Percentiles rank a stretch among this genome's conserved stretches.
phyloP scores from a whole-genome alignment of 805 yeast species.

The Myxozyma melibiosi region DNA sequence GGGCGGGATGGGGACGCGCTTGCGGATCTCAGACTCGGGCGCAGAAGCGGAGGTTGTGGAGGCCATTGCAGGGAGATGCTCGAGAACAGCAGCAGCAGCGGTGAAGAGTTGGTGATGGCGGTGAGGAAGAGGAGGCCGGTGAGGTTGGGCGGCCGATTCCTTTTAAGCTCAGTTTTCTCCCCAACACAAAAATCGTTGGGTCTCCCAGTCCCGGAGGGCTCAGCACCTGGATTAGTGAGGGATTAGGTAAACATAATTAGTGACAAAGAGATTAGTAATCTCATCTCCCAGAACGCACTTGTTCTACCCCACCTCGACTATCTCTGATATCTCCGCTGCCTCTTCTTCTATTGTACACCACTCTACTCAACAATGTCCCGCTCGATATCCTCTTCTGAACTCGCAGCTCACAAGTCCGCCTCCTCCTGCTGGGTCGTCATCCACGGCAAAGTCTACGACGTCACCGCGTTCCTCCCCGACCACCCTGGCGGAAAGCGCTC shows the following conservation, averaged over 20 bases:
- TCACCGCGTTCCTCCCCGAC: constrained; percentile 39
- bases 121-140: too few species aligned
- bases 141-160: too few species aligned
- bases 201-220: too few species aligned
- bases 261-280: too few species aligned
- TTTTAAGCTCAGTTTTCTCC: too few species aligned
- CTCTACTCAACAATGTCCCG: too few species aligned
- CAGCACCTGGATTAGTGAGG: too few species aligned
- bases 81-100: background rate
- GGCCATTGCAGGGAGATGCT: background rate
- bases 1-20: background rate
- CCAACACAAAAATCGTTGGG: too few species aligned
- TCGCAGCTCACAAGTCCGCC: constrained; percentile 35
- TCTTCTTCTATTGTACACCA: background rate
- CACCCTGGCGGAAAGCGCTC: constrained; percentile 56
- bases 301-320: too few species aligned
- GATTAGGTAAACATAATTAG: too few species aligned
- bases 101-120: too few species aligned
- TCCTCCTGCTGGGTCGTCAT: constrained; percentile 43
- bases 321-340: background rate
- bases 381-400: constrained; percentile 29
- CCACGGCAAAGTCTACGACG: constrained; percentile 45
- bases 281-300: too few species aligned
- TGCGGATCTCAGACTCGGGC: background rate
- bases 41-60: background rate